Base-by-base conservation (phyloP, 169 alveolate genomes). In the Cryptosporidium tyzzeri region DNA sequence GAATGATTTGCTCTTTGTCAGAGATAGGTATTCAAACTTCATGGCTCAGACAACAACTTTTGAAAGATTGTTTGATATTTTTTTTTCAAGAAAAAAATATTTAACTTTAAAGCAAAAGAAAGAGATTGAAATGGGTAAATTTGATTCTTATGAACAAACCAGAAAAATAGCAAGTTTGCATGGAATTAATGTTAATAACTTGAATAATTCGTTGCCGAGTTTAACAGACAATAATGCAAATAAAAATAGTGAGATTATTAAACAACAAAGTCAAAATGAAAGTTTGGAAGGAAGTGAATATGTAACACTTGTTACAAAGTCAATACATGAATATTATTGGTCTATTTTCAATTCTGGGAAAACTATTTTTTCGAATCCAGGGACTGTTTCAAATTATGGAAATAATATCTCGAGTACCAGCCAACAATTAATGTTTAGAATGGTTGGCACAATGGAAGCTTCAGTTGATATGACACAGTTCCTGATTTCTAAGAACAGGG, bases 1-100 rank as follows among this genome's bases (percentile, higher is more conserved):
- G 9, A 41, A 39, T 21, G 89, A 80, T 61, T 48, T 80, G 16
- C 12, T 65, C 3, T 59, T 67, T 23, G 55, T 80, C 14, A 80
- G 89, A 80, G 37, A 65, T 62, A 59, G 89, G 33, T 80, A 59
- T 65, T 37, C 89, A 61, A 39, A 65, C 9, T 80, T 80, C 26
- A 80, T 80, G 89, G 23, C 75, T 18, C 89, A 80, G 59, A 33
- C 89, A 39, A 80, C 89, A 59, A 12, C 69, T 9, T 80, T 80
- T 80, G 89, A 80, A 65, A 61, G 33, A 12, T n/a, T 80, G 0
- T 80, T 39, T n/a, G 89, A 80, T 21, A 61, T 18, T 21, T 14
- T 80, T 18, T 62, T 65, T 67, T 80, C 89, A 12, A 80, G 37
- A 80, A 80, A 80, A 9, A 41, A 23, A 21, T 53, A 37, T 21